phyloP scores from a whole-genome alignment of 208 protist species.

The Leishmania tarentolae region DNA sequence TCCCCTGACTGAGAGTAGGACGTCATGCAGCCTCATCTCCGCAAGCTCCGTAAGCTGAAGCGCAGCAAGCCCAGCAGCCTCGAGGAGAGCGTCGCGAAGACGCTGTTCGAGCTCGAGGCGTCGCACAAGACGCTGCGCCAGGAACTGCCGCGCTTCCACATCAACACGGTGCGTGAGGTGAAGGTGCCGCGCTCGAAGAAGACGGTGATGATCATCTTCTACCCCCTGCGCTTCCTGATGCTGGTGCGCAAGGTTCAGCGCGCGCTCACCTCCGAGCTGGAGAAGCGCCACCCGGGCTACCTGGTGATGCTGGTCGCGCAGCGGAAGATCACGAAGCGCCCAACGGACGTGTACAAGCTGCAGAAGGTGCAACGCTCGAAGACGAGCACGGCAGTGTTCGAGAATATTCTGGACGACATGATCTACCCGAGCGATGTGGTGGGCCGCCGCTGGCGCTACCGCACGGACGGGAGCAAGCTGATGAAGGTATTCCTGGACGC shows the following conservation, averaged over 20 bases:
- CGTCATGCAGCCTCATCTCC: constrained; percentile 69
- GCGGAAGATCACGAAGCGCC: constrained; percentile 94
- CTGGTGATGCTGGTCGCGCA: constrained; percentile 94
- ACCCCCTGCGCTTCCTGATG: constrained; percentile 97
- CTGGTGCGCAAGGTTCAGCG: constrained; percentile 96
- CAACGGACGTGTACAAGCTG: constrained; percentile 85
- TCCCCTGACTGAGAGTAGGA: constrained; percentile 1
- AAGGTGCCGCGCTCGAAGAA: constrained; percentile 64
- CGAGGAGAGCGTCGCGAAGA: constrained; percentile 93
- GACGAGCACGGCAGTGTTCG: constrained; percentile 98
- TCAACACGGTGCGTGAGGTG: constrained; percentile 94
- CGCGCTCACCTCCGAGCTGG: constrained; percentile 96
- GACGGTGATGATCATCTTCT: constrained; percentile 96
- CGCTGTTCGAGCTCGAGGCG: constrained; percentile 95
- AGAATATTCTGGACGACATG: constrained; percentile 98
- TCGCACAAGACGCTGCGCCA: constrained; percentile 92
- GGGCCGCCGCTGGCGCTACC: constrained; percentile 96
- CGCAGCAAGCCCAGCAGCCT: constrained; percentile 82
- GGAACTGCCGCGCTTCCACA: constrained; percentile 94
- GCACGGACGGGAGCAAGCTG: constrained; percentile 95
- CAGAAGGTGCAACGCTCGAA: constrained; percentile 94
- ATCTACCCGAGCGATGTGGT: constrained; percentile 98
- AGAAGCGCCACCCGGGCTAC: constrained; percentile 98
- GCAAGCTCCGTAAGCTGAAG: constrained; percentile 96
- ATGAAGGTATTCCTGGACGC: constrained; percentile 95